Conservation (phyloP, 805 yeast genomes). For the Middelhovenomyces tepae region DNA sequence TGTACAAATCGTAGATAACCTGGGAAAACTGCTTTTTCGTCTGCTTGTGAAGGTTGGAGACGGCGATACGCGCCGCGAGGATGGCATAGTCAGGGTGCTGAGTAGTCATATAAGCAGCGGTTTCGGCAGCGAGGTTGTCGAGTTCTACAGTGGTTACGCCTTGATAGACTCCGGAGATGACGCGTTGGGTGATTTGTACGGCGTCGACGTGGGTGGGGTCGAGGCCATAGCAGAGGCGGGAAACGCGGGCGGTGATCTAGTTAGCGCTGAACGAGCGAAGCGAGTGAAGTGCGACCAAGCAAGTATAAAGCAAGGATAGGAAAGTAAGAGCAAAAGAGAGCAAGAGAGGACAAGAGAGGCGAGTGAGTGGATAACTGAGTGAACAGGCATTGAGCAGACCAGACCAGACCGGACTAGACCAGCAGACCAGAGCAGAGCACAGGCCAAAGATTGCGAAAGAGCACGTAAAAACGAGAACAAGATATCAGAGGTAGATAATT, state of each 20-base stretch:
- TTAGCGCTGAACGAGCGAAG: too few relatives aligned
- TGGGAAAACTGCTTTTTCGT: constrained; percentile 79
- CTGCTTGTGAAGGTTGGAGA: constrained; percentile 89
- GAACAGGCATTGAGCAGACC: too few relatives aligned
- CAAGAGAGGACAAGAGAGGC: too few relatives aligned
- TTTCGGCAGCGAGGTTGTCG: constrained; percentile 83
- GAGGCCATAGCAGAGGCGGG: constrained; percentile 89
- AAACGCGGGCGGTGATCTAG: constrained; percentile 92
- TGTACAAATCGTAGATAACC: constrained; percentile 63
- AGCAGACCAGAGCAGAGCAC: too few relatives aligned
- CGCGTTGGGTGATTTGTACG: constrained; percentile 90
- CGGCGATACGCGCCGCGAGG: constrained; percentile 91
- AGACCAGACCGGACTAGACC: too few relatives aligned
- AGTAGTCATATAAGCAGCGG: constrained; percentile 96
- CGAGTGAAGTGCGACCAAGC: too few relatives aligned
- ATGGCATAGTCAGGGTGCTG: constrained; percentile 96
- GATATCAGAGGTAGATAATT: too few relatives aligned
- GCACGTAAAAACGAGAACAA: too few relatives aligned
- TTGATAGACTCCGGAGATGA: constrained; percentile 91
- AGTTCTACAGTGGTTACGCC: constrained; percentile 92
- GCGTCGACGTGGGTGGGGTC: constrained; percentile 91
- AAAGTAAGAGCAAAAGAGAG: too few relatives aligned
- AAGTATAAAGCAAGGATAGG: too few relatives aligned
- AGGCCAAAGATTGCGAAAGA: too few relatives aligned
- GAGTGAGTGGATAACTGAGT: too few relatives aligned